These are phyloP conservation scores for Craterostigma plantagineum DNA, from an alignment of 257 asterid species.

Conservation along the genomic window DNA sequence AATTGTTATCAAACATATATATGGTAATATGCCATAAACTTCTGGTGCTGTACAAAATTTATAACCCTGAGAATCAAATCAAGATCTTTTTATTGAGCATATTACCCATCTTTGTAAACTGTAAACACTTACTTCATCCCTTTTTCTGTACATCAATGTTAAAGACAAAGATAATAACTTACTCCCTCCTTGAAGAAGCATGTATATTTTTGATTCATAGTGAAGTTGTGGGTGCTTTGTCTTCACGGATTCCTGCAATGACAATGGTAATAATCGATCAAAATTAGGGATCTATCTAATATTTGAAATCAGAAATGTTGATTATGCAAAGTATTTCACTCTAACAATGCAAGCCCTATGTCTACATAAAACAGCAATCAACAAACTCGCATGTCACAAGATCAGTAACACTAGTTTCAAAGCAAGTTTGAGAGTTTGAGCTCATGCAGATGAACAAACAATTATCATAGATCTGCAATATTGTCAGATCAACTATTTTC, in stretches of 20 bases:
- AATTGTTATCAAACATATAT: too few species aligned
- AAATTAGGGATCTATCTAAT: background rate
- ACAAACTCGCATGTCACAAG: constrained; percentile 6
- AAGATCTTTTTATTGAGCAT: background rate
- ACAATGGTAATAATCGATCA: constrained; percentile 2
- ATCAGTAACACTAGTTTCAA: constrained; percentile 2
- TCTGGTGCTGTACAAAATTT: too few species aligned
- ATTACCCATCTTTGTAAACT: too few species aligned
- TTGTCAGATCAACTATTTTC: too few species aligned
- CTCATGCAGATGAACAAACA: too few species aligned
- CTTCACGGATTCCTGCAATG: constrained; percentile 68
- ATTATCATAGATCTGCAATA: too few species aligned
- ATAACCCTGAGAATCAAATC: too few species aligned
- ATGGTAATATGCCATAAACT: too few species aligned
- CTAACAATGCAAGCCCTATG: background rate
- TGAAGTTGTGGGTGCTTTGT: constrained; percentile 96
- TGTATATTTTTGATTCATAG: constrained; percentile 73
- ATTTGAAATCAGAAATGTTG: background rate
- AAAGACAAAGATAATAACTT: constrained; percentile 15
- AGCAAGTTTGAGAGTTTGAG: too few species aligned
- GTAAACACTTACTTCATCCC: background rate
- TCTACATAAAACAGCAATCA: background rate
- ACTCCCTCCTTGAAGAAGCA: constrained; percentile 97
- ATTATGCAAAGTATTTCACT: background rate
- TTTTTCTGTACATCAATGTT: too few species aligned